Base-by-base conservation (phyloP, 1,284 basidiomycete genomes). In the Fomitiporia mediterranea region DNA sequence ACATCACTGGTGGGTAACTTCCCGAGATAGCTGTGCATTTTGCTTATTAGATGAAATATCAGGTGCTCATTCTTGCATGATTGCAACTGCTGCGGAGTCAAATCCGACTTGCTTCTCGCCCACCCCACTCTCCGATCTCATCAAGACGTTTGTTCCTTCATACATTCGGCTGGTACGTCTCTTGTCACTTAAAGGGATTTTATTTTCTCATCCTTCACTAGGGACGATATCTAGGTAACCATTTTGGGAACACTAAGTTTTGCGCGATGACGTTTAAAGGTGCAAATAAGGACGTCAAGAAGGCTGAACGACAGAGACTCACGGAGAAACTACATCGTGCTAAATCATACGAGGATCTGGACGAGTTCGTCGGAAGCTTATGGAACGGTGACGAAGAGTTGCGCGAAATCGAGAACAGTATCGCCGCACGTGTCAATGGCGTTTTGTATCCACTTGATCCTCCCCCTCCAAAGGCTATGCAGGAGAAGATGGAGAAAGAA, bases 21-120 rank as follows among this genome's bases (percentile, higher is more conserved):
- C 3, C 4, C 34, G 11, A 2, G 6, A 17, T 32, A 2, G 17
- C 23, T 11, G 15, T 17, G 13, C 17, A 11, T 4, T 44, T 17
- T 17, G 8, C 7, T 28, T 21, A 13, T 30, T 28, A 17, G 5
- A 25, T 25, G 4, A 53, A 21, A 39, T 54, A 28, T 17, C 40
- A 89, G 91, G 89, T 21, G 93, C 91, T n/a, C 84, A 89, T 62
- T 93, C 91, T 0, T 85, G 93, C 30, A 99, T 99, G 96, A 89
- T 99, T 42, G 97, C 96, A 5, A 87, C 94, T 11, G 92, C 88
- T 0, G 95, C 95, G 5, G 97, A 99, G 71, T 73, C 86, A 7
- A 99, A 99, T 69, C 93, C 94, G 0, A 87, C 89, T 0, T 89
- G 92, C 64, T 99, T 99, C 72, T 81, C 83, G 1, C 69, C 78